Base-by-base conservation (phyloP, 2,329 filamentous ascomycete species). In the Aspergillus fijiensis region DNA sequence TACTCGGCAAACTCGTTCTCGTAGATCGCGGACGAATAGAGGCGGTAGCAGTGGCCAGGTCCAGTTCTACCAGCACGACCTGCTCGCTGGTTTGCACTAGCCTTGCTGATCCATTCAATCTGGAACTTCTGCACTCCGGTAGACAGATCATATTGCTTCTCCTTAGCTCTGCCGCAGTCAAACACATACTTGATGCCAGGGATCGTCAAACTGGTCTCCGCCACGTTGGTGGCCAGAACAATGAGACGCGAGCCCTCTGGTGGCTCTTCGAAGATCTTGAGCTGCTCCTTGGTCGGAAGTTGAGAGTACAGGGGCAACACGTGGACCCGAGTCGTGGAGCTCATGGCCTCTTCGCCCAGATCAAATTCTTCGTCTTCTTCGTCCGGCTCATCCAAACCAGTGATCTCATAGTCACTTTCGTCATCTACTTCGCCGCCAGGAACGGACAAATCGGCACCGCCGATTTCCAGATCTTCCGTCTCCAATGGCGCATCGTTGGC, bases 71-170 rank as follows among this genome's bases (percentile, higher is more conserved):
- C 95, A 59, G 95, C 95, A 83, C 95, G 91, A 78, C 95, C 95
- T 60, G 92, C 87, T 73, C 95, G 86, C 76, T 99, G 95, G 65
- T 88, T 90, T 7, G 95, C 94, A 73, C 92, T 96, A 29, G 95
- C 95, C 79, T 99, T 98, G 79, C 93, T 97, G 73, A 98, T 96
- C 92, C 94, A 99, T 47, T 90, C 89, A 56, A 99, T 86, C 69
- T 96, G 90, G 72, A 96, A 99, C 71, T 90, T 96, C 74, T 99
- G 95, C 0, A 99, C 94, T 3, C 94, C 94, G 9, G 90, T 97
- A 11, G 86, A 80, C n/a, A 86, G 84, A 72, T 98, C 91, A 70
- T 95, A 98, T 60, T 89, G 90, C 63, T 94, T 89, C 74, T 97
- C 93, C 75, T 99, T 99, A 39, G 91, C 89, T 53, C 96, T 85